Base-by-base conservation (phyloP, 2,329 filamentous ascomycete species). In the Daldinia eschscholtzii region DNA sequence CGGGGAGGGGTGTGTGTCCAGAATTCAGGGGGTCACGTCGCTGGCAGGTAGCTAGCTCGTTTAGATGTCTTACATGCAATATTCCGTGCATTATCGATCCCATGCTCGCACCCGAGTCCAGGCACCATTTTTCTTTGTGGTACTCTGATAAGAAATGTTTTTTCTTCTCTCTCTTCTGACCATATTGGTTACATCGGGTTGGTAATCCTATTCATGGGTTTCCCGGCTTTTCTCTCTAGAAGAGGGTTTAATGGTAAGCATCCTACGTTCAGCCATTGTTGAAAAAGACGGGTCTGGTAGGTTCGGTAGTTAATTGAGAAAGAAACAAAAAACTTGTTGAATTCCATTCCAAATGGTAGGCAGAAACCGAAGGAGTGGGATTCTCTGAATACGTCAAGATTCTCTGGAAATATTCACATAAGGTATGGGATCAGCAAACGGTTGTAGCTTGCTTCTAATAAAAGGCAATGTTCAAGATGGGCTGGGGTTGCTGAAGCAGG, bases 31-130 rank as follows among this genome's bases (percentile, higher is more conserved):
- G 56, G 55, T 35, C 33, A 42, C 39, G 37, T 44, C 37, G 46
- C n/a, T 41, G 44, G 35, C 9, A 15, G 39, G n/a, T 55, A 58
- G 35, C 39, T 57, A 37, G 30, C 52, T 55, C 44, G 15, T 53
- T 59, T 56, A 23, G 41, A 42, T 68, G 66, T 68, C 62, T 65
- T 59, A 68, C 62, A 30, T 65, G 28, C 35, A 48, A 39, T 26
- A 62, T 65, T 59, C 66, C 30, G 44, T 44, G 26, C 55, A 48
- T 44, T 59, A 63, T 37, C 53, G 41, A 68, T 63, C 66, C 41
- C 35, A 68, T 65, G 58, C 66, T 58, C 65, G 55, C 39, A 48
- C 18, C 15, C 26, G 60, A 23, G 52, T 55, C 46, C 15, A 18
- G 20, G 15, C 20, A 52, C 20, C 20, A 55, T 15, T 26, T 56